These are phyloP conservation scores for Lepiota subincarnata DNA, from an alignment of 768 basidiomycete species.

Conservation along the genomic window DNA sequence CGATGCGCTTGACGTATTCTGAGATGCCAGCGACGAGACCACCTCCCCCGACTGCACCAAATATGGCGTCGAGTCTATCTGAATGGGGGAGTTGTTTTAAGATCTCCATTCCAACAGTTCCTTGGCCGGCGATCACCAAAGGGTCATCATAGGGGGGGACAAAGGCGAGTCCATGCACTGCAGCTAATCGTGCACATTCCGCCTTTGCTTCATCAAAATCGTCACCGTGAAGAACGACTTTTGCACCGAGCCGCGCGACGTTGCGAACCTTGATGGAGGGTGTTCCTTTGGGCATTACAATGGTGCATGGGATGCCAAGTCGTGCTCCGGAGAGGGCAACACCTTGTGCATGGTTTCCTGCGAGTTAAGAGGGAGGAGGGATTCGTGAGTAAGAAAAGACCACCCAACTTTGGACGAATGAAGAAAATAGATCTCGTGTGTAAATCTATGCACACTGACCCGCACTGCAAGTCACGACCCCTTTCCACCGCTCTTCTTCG, in stretches of 20 bases:
- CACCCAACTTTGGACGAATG: conserved; percentile 4
- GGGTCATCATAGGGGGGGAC: conserved; percentile 99
- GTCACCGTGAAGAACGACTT: conserved; percentile 84
- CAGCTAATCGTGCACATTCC: conserved; percentile 86
- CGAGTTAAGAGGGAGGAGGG: not conserved
- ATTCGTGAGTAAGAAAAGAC: not conserved
- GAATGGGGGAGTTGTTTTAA: conserved; percentile 81
- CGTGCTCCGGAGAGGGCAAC: conserved; percentile 92
- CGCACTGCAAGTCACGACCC: conserved; percentile 96
- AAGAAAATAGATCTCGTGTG: conserved; percentile 13
- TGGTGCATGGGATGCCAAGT: conserved; percentile 92
- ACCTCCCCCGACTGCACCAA: conserved; percentile 91
- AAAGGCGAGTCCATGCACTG: conserved; percentile 72
- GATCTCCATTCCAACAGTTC: conserved; percentile 92
- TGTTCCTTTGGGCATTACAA: conserved; percentile 95
- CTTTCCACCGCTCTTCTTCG: conserved; percentile 93
- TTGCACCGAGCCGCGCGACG: conserved; percentile 91
- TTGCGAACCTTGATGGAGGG: conserved; percentile 96
- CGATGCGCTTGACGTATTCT: conserved; percentile 91
- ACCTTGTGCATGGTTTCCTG: conserved; percentile 98
- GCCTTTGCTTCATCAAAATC: conserved; percentile 97
- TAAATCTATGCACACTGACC: conserved; percentile 70
- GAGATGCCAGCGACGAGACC: conserved; percentile 88
- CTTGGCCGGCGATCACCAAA: conserved; percentile 94
- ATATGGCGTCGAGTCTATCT: conserved; percentile 77